Percentiles rank a stretch among this genome's conserved stretches.
Conservation (phyloP, 2,329 filamentous ascomycete species). For the Verticillium nonalfalfae region DNA sequence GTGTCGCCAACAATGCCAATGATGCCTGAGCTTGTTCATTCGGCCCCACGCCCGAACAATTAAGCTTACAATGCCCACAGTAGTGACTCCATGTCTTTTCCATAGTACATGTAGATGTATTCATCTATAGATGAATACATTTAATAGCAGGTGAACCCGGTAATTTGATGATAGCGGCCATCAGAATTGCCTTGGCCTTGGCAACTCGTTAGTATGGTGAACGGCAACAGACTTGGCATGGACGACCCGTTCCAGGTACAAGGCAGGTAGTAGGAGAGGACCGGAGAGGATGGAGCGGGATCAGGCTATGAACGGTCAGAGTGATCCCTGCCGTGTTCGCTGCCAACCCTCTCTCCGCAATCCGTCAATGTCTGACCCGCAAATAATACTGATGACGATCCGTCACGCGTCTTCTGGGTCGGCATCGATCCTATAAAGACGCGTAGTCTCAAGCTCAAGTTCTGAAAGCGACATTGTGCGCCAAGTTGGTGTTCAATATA, state of each 20-base stretch:
- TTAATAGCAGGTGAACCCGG: no score
- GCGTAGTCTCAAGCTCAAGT: background rate
- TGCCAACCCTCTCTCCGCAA: background rate
- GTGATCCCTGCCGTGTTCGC: background rate
- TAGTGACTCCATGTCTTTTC: background rate
- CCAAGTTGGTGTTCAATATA: no score
- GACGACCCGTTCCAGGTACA: background rate
- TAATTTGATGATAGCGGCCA: no score
- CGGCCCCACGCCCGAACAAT: background rate
- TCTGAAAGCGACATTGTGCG: no score
- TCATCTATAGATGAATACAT: background rate
- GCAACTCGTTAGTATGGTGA: background rate
- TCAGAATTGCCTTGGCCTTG: no score
- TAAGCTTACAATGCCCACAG: background rate
- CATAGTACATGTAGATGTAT: no score
- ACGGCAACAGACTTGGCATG: background rate
- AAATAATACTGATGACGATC: background rate
- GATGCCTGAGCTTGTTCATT: background rate
- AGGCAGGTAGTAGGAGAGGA: background rate
- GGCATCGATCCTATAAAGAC: background rate
- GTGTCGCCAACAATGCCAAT: background rate
- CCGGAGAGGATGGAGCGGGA: background rate
- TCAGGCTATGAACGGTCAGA: background rate
- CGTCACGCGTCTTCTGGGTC: background rate
- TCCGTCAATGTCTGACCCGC: background rate